A percentile compares a stretch with the other conserved stretches of the same genome.
These are phyloP conservation scores for Wickerhamomyces tratensis DNA, from an alignment of 805 yeast species.

Conservation along the genomic window DNA sequence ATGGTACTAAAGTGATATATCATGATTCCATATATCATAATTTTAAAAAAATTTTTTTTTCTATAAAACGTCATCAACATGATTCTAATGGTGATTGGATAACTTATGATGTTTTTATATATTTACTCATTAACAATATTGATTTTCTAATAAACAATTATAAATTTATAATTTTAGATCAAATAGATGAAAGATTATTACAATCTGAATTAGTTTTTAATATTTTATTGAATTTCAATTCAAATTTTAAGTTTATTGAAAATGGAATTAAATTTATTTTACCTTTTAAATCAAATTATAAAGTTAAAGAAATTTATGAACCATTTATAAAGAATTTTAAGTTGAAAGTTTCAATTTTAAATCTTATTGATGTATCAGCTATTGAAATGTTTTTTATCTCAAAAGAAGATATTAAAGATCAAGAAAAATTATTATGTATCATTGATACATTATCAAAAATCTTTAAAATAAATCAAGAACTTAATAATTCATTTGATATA, in stretches of 20 bases:
- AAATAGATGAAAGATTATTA: constrained; percentile 1
- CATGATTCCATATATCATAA: constrained; percentile 1
- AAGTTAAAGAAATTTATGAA: background rate
- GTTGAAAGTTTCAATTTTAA: background rate
- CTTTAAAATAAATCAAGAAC: background rate
- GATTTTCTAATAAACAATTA: background rate
- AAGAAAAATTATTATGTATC: too few species aligned
- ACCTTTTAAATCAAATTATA: constrained; percentile 1
- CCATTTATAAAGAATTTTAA: background rate
- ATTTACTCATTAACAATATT: background rate
- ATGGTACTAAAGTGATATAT: background rate
- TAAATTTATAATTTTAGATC: constrained; percentile 3
- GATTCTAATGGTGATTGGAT: background rate
- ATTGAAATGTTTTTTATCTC: background rate
- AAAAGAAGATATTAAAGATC: too few species aligned
- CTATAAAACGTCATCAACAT: background rate
- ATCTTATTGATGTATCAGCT: background rate
- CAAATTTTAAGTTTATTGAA: too few species aligned
- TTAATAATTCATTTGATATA: background rate
- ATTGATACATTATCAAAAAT: background rate
- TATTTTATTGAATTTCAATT: background rate
- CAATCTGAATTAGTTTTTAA: background rate
- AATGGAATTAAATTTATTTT: background rate
- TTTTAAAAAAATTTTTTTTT: too few species aligned
- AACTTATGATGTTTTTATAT: background rate